A percentile compares a stretch with the other conserved stretches of the same genome.
Evolutionary conservation across 257 asterid genomes (phyloP).

Genomic region (Gentiana dahurica): DNA sequence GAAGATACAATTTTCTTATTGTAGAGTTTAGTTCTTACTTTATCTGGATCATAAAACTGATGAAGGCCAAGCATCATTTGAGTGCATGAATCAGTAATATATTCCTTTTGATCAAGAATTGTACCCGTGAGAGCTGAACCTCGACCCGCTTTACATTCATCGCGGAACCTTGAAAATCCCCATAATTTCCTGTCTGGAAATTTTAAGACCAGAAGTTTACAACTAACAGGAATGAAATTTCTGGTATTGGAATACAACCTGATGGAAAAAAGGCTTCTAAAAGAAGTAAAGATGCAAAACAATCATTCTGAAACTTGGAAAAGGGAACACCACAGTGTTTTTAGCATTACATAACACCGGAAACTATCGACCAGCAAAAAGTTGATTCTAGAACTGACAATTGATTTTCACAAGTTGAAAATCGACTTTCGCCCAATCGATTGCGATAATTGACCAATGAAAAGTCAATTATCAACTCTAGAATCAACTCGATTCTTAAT

Average conservation of each 20-base stretch:
- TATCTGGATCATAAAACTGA: conserved; percentile 44
- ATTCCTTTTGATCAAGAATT: conserved; percentile 50
- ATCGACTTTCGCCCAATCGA: no score
- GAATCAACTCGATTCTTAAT: no score
- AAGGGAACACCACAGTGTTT: no score
- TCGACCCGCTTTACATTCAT: conserved; percentile 41
- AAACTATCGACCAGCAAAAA: no score
- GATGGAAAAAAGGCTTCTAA: not conserved
- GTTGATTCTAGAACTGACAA: no score
- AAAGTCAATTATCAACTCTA: no score
- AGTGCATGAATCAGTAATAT: conserved; percentile 43
- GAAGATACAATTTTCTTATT: not conserved
- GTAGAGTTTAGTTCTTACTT: conserved; percentile 27
- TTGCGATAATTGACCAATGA: no score
- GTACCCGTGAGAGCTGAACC: conserved; percentile 46
- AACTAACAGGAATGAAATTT: not conserved
- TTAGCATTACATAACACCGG: no score
- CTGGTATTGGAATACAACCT: conserved; percentile 2
- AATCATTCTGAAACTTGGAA: not conserved
- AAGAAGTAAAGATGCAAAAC: not conserved
- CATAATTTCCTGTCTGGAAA: conserved; percentile 34
- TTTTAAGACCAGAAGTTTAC: not conserved
- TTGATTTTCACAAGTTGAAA: no score
- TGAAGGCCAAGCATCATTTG: conserved; percentile 51
- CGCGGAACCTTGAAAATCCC: conserved; percentile 43